Base-by-base conservation (phyloP, 1,284 basidiomycete species). In the Pascua guehoae region DNA sequence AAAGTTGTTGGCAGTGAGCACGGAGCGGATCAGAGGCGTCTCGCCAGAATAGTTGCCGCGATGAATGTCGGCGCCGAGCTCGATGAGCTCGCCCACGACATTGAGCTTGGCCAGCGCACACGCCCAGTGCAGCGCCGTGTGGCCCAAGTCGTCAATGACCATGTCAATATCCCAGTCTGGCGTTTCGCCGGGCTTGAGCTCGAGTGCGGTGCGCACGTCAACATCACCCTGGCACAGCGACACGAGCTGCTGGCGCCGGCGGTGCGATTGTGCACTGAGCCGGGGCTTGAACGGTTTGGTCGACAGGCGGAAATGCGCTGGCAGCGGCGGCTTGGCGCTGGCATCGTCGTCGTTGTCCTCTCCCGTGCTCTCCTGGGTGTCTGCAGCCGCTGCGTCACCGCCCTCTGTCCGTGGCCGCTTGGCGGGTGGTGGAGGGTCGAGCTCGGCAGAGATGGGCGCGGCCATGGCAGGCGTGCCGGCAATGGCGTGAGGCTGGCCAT, bases 21-120 rank as follows among this genome's bases (percentile, higher is more conserved):
- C 89, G 1, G 93, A 88, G 46, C 96, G 87, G 51, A 97, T 91
- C 24, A 99, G 84, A 1, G 96, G 87, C 0, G 95, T 98, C 77
- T 99, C 95, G 51, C 96, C 95, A 8, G 88, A 85, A 71, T 88
- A 88, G 77, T 98, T 98, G 3, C 93, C 93, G 32, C 90, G 84
- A 65, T 91, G 84, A 16, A 91, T 81, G 71, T 97, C 93, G 2
- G 92, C 89, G 36, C 91, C 90, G 41, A 82, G 80, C 10, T 78
- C 79, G 60, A 89, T 82, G 52, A 92, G 83, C 41, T 85, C 85
- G 43, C 85, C 83, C 14, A 89, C 83, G 24, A 84, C 84, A 15
- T 81, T 77, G 54, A 85, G 80, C 24, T 88, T 84, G 2, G 87
- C 91, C 45, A 98, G 81, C 41, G 92, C 90, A 8, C 91, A 87